phyloP scores from a whole-genome alignment of 108 stramenopile genomes.

The Cyclotella sp. region DNA sequence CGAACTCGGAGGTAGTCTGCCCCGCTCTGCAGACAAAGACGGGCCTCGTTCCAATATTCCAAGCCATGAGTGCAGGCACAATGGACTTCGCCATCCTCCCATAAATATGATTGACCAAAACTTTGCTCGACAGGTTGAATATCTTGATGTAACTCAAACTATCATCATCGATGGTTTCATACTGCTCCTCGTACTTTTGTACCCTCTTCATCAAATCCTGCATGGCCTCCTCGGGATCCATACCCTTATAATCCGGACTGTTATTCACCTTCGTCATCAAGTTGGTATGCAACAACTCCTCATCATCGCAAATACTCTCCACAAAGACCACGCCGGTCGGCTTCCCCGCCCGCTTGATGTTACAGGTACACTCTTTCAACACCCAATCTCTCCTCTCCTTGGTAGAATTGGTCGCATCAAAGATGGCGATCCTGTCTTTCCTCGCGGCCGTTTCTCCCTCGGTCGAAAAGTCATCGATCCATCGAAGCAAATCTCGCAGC shows the following conservation, averaged over 20 bases:
- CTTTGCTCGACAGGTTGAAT: slow-evolving; percentile 86
- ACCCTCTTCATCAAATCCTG: slow-evolving; percentile 86
- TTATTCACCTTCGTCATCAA: slow-evolving; percentile 80
- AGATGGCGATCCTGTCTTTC: slow-evolving; percentile 86
- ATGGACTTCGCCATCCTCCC: slow-evolving; percentile 91
- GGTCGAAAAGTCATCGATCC: slow-evolving; percentile 64
- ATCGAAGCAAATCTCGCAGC: slow-evolving; percentile 78
- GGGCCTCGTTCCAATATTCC: slow-evolving; percentile 91
- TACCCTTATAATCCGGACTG: slow-evolving; percentile 84
- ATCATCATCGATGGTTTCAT: slow-evolving; percentile 95
- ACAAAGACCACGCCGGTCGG: slow-evolving; percentile 92
- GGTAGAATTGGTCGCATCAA: slow-evolving; percentile 98
- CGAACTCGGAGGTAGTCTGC: slow-evolving; percentile 62
- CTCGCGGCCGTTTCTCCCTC: background rate
- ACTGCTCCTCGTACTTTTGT: slow-evolving; percentile 88
- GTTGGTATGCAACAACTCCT: slow-evolving; percentile 81
- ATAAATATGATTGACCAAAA: slow-evolving; percentile 70
- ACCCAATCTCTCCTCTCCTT: slow-evolving; percentile 76
- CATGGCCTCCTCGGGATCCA: slow-evolving; percentile 75
- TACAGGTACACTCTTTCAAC: slow-evolving; percentile 77
- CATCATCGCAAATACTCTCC: slow-evolving; percentile 95
- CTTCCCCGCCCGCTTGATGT: slow-evolving; percentile 58
- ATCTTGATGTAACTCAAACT: slow-evolving; percentile 94
- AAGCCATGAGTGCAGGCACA: slow-evolving; percentile 89
- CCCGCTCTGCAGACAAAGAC: slow-evolving; percentile 88